Percentiles rank a stretch among this genome's conserved stretches.
These are phyloP conservation scores for Entomortierella parvispora DNA, from an alignment of 192 early-diverging fungal species.

Conservation along the genomic window DNA sequence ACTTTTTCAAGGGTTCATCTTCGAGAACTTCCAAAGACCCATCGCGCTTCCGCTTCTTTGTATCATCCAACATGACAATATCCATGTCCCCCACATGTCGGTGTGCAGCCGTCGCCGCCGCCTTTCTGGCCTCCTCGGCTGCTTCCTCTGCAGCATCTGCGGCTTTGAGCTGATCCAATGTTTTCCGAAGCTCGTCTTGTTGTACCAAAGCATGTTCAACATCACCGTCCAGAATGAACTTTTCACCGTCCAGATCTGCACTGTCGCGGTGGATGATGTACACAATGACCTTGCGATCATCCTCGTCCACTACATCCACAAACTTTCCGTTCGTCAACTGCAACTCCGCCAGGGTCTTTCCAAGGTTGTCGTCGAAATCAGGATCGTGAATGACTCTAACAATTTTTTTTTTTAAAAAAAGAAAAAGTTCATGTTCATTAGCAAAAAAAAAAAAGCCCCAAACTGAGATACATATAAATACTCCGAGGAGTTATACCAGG, in stretches of 20 bases:
- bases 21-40: not conserved
- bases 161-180: not conserved
- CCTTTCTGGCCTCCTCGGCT: slow-evolving; percentile 2
- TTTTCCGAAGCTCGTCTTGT: slow-evolving; percentile 5
- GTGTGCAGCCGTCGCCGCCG: slow-evolving; percentile 4
- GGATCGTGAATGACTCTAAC: slow-evolving; percentile 88
- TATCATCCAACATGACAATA: slow-evolving; percentile 21
- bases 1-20: slow-evolving; percentile 25
- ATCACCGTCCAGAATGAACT: slow-evolving; percentile 20
- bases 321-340: slow-evolving; percentile 66
- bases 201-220: slow-evolving; percentile 28
- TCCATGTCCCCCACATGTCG: slow-evolving; percentile 20
- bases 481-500: no score
- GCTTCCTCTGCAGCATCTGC: slow-evolving; percentile 3
- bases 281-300: slow-evolving; percentile 52
- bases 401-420: no score
- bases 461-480: no score
- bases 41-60: slow-evolving; percentile 28
- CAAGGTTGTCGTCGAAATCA: slow-evolving; percentile 88
- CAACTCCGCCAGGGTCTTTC: slow-evolving; percentile 65
- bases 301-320: slow-evolving; percentile 70
- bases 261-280: slow-evolving; percentile 31
- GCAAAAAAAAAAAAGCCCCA: no score
- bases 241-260: slow-evolving; percentile 1
- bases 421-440: no score